Evolutionary conservation across 2,329 filamentous ascomycete species (phyloP), one percentile per base, ranked within the genome.

Genomic region (Dactylellina parvicollis): DNA sequence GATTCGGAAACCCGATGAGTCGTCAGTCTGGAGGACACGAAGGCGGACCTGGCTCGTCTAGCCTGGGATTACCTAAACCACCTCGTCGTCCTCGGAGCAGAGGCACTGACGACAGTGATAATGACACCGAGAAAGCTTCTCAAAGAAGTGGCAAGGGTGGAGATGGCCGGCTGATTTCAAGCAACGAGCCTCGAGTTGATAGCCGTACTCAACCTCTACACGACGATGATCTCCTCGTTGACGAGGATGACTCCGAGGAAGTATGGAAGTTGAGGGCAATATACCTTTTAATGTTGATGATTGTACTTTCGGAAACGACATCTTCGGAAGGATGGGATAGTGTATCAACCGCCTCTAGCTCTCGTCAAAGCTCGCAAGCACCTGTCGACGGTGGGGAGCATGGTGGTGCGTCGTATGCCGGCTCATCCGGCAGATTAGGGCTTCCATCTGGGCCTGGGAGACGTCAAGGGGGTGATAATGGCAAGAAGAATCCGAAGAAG

Each of bases 221-320:
- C 28, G 24, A 46, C 10, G 44, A 61, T 32, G 54, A 50, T 32
- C 40, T 66, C 1, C 7, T 16, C 1, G 60, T 73, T 4, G 38
- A 56, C 18, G 38, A 30, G 16, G 60, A 73, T 32, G 69, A 73
- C 26, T 60, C 40, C 3, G 69, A 73, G 12, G 60, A 55, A 28
- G 44, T 54, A 18, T 73, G 60, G 60, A 73, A 73, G 12, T 16
- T 73, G 12, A 10, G 69, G 32, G 69, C 69, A n/a, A 73, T 73
- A 32, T 73, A 61, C n/a, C 69, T 73, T 12, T 16, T 73, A 7
- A 49, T 73, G 36, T 34, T 73, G 38, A 73, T 73, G 69, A 73
- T 66, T 16, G 49, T 44, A 2, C 55, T 73, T 1, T 73, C 69
- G 9, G 69, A 73, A 32, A 66, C 60, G 7, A 59, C 62, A 26